Evolutionary conservation across 129 eudicot genomes (phyloP).

Genomic region (Flaveria bidentis): DNA sequence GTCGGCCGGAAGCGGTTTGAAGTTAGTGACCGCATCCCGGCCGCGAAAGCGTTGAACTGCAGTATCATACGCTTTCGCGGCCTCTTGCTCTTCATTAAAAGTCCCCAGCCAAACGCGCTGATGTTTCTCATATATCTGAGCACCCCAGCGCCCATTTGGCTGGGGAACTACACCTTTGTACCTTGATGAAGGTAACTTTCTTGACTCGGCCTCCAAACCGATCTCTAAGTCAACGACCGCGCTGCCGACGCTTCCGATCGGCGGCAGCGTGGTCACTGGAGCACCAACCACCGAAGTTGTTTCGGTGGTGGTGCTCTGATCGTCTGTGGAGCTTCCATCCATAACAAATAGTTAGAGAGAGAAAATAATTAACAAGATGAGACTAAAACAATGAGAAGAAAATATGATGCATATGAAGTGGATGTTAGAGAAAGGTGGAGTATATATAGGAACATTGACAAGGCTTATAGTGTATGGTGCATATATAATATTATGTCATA

Average conservation of each 20-base stretch:
- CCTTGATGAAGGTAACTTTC: slow-evolving; percentile 70
- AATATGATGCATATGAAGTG: slow-evolving; percentile 18
- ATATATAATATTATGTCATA: slow-evolving; percentile 1
- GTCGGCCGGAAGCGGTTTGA: slow-evolving; percentile 50
- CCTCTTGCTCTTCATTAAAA: slow-evolving; percentile 75
- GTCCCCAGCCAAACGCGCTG: slow-evolving; percentile 95
- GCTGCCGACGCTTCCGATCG: slow-evolving; percentile 64
- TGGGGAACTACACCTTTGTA: slow-evolving; percentile 95
- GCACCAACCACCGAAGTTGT: slow-evolving; percentile 37
- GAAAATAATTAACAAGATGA: too few relatives aligned
- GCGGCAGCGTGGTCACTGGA: slow-evolving; percentile 44
- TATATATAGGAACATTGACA: slow-evolving; percentile 55
- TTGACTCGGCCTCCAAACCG: slow-evolving; percentile 74
- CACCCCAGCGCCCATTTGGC: slow-evolving; percentile 97
- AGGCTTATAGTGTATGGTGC: slow-evolving; percentile 29
- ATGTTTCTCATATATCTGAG: slow-evolving; percentile 94
- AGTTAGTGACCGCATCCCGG: slow-evolving; percentile 82
- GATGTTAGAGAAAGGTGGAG: slow-evolving; percentile 38
- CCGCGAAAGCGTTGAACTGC: slow-evolving; percentile 92
- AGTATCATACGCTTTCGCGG: slow-evolving; percentile 80
- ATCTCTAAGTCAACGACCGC: slow-evolving; percentile 52
- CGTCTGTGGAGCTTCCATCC: slow-evolving; percentile 66
- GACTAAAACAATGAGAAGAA: background rate
- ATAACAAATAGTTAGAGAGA: slow-evolving; percentile 33
- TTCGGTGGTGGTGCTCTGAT: slow-evolving; percentile 62